Conservation (phyloP, 2,329 filamentous ascomycete genomes). For the Plenodomus tracheiphilus region DNA sequence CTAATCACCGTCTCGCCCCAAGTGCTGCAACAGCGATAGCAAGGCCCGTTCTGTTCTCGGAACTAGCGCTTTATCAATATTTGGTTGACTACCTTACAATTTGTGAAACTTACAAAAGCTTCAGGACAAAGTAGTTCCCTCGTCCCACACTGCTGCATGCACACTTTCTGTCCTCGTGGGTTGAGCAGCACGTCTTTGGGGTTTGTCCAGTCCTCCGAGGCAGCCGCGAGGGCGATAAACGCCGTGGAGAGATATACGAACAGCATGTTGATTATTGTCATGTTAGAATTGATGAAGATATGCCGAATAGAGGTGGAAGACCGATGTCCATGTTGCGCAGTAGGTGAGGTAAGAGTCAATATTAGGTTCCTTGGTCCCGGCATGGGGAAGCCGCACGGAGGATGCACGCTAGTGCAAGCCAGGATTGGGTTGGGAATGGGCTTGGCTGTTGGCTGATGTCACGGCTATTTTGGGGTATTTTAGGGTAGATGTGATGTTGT, state of each 20-base stretch:
- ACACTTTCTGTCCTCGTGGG: conserved; percentile 10
- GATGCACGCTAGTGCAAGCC: background rate
- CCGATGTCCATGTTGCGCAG: background rate
- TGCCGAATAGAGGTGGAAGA: background rate
- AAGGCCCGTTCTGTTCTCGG: conserved; percentile 1
- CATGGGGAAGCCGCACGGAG: background rate
- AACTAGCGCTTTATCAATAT: background rate
- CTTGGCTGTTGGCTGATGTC: background rate
- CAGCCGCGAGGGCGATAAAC: background rate
- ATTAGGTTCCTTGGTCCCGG: background rate
- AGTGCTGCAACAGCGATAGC: conserved; percentile 4
- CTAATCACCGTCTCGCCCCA: conserved; percentile 9
- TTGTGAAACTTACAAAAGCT: conserved; percentile 11
- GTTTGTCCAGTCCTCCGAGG: background rate
- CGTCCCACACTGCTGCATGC: conserved; percentile 9
- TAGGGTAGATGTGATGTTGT: background rate
- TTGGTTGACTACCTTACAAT: background rate
- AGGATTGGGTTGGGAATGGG: background rate
- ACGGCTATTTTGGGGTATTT: background rate
- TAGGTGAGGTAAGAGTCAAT: background rate
- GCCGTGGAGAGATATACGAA: background rate
- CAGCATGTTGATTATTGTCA: background rate
- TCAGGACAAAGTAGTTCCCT: conserved; percentile 7
- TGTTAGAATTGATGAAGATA: background rate
- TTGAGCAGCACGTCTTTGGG: conserved; percentile 12